These are phyloP conservation scores for Stentor roeselii DNA, from an alignment of 73 alveolate genomes.

Conservation along the genomic window DNA sequence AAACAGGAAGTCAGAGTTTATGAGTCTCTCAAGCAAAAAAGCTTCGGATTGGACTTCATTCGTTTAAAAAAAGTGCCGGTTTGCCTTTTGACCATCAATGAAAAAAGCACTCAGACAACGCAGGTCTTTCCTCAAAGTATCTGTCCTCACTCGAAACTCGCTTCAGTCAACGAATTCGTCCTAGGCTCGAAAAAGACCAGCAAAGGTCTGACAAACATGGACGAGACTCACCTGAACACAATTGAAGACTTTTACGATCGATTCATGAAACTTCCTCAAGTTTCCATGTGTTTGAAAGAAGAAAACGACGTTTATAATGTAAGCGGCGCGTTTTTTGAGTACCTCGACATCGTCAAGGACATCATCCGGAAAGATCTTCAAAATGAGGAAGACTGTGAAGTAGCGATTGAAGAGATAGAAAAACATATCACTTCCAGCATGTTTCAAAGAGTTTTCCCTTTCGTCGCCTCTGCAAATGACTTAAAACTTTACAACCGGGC, in stretches of 20 bases:
- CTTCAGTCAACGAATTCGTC: conserved; percentile 12
- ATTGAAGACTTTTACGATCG: conserved; percentile 19
- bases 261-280: conserved; percentile 19
- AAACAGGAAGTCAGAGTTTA: conserved; percentile 8
- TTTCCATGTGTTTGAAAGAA: background rate
- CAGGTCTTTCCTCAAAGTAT: conserved; percentile 16
- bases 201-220: background rate
- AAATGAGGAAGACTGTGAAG: background rate
- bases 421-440: conserved; percentile 19
- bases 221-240: background rate
- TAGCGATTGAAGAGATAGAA: conserved; percentile 11
- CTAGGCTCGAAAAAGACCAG: background rate
- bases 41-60: background rate
- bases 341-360: background rate
- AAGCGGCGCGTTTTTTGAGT: conserved; percentile 16
- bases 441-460: conserved; percentile 17
- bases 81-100: background rate
- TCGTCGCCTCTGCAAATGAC: conserved; percentile 2
- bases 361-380: background rate
- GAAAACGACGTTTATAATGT: conserved; percentile 18
- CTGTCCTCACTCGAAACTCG: conserved; percentile 18
- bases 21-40: conserved; percentile 6
- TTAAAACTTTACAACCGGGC: background rate
- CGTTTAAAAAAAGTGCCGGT: background rate
- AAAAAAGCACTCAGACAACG: background rate